A percentile compares a stretch with the other conserved stretches of the same genome.
phyloP scores from a whole-genome alignment of 2,329 filamentous ascomycete genomes.

The Alternaria conjuncta region DNA sequence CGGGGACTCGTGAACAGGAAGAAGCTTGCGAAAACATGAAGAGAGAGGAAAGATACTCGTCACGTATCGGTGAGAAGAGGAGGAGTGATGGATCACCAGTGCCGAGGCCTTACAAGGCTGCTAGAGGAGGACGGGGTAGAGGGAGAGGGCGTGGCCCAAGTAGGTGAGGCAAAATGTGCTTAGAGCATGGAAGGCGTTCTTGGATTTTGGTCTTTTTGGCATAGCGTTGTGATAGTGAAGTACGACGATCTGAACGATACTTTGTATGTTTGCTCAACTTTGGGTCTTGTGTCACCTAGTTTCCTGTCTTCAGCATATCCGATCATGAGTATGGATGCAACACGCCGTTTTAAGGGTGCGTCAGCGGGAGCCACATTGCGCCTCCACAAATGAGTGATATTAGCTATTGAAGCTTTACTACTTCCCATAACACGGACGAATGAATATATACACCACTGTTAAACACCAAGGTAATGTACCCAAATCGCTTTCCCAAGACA shows the following conservation, averaged over 20 bases:
- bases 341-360: not conserved
- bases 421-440: not conserved
- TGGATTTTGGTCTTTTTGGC: not conserved
- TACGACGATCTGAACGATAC: not conserved
- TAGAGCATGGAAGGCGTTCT: not conserved
- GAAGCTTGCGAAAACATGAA: constrained; percentile 3
- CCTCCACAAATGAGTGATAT: constrained; percentile 1
- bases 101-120: constrained; percentile 2
- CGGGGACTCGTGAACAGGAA: not conserved
- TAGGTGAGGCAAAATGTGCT: not conserved
- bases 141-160: not conserved
- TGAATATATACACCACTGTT: not conserved
- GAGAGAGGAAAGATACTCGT: not conserved
- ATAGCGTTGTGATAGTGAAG: not conserved
- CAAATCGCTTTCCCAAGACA: constrained; percentile 1
- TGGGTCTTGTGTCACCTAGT: not conserved
- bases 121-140: not conserved
- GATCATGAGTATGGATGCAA: not conserved
- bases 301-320: not conserved
- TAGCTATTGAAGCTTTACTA: constrained; percentile 2
- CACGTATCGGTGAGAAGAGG: not conserved
- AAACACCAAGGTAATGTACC: not conserved
- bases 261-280: not conserved
- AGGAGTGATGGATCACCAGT: not conserved
- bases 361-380: not conserved